Percentiles rank a stretch among this genome's conserved stretches.
phyloP scores from a whole-genome alignment of 2,329 filamentous ascomycete genomes.

The Biscogniauxia mediterranea region DNA sequence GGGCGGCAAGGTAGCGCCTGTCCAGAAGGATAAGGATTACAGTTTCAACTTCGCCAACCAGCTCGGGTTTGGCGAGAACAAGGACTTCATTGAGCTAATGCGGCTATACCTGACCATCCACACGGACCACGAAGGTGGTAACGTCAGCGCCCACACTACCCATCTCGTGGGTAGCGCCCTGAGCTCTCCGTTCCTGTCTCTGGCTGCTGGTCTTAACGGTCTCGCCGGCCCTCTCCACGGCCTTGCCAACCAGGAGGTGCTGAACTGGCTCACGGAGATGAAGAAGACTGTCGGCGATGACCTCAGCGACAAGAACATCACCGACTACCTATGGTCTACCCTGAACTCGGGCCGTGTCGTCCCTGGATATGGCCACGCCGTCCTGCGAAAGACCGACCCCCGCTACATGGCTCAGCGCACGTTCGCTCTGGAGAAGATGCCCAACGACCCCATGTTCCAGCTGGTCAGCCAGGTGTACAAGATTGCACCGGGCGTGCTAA shows the following conservation, averaged over 20 bases:
- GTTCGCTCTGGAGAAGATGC: constrained; percentile 89
- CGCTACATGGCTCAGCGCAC: constrained; percentile 98
- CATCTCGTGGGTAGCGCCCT: constrained; percentile 96
- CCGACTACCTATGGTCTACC: constrained; percentile 97
- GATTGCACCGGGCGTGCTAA: constrained; percentile 96
- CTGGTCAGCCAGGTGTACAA: constrained; percentile 99
- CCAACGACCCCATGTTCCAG: constrained; percentile 99
- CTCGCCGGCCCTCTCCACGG: constrained; percentile 97
- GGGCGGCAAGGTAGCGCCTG: constrained; percentile 93
- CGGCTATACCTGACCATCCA: constrained; percentile 99
- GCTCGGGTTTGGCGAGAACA: constrained; percentile 93
- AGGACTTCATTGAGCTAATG: constrained; percentile 97
- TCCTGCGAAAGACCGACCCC: constrained; percentile 99
- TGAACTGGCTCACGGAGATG: constrained; percentile 99
- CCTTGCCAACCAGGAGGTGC: constrained; percentile 98
- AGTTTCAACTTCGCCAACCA: constrained; percentile 99
- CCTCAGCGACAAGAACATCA: constrained; percentile 94
- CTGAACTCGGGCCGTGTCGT: constrained; percentile 95
- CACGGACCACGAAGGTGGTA: constrained; percentile 99
- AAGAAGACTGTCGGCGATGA: constrained; percentile 93
- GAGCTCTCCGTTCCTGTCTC: constrained; percentile 94
- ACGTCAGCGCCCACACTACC: constrained; percentile 97
- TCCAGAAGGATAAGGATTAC: constrained; percentile 99
- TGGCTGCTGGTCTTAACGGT: constrained; percentile 96
- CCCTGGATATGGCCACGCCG: constrained; percentile 96